Base-by-base conservation (phyloP, 352 stramenopile species). In the Phytophthora aleatoria region DNA sequence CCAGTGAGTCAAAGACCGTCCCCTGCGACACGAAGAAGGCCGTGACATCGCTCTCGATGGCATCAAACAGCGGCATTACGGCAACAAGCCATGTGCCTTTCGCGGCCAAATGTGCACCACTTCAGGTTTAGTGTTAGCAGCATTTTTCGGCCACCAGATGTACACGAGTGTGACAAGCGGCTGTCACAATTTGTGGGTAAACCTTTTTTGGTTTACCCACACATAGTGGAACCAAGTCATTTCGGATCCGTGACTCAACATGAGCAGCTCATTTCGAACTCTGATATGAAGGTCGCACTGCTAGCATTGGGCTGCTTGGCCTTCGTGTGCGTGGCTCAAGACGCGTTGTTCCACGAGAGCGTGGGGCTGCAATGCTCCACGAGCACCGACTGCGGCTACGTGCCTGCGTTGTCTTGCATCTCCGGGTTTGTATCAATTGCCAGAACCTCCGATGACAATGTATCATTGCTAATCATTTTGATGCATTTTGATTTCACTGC, bases 1-100 rank as follows among this genome's bases (percentile, higher is more conserved):
- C 65, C 50, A 91, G 68, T 47, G 72, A 42, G 51, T 89, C 82
- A 31, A 89, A 85, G 39, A 89, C 79, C n/a, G 79, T 79, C 35
- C 82, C 82, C 41, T 91, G 80, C n/a, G 82, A 79, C 16, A 91
- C 80, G 33, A 89, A 87, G 76, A 89, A 89, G 57, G 74, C 70
- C 27, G 82, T 69, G 28, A 89, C 66, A 49, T 91, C 80, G 45
- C 65, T 65, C 69, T 91, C 82, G 38, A 91, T 75, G 35, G 64
- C 65, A 44, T 89, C 82, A 61, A 91, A 91, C 31, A 91, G 74
- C 73, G 82, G 69, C 80, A 91, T 89, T n/a, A 42, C 48, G 3
- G 20, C 41, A 52, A 8, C 26, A 30, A 24, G 58, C 58, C 51
- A 72, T 72, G 43, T 57, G 20, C 31, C 11, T 64, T 73, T 73